These are phyloP conservation scores for Gossypium schwendimanii DNA, from an alignment of 441 rosid species.

Conservation along the genomic window DNA sequence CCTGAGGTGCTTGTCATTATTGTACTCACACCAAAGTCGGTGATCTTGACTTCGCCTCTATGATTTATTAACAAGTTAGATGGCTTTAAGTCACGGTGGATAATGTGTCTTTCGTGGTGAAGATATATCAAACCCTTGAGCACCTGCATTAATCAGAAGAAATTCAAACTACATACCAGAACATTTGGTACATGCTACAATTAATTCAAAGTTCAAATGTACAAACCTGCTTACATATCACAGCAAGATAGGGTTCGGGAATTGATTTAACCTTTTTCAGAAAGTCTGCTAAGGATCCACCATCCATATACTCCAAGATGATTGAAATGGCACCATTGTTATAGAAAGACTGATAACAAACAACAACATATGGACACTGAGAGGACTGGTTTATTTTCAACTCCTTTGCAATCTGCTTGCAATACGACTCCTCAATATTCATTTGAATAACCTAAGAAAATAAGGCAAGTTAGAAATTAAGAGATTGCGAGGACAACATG, in stretches of 20 bases:
- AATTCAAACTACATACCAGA: background rate
- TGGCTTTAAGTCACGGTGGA: constrained; percentile 91
- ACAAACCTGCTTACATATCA: constrained; percentile 73
- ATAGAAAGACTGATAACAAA: constrained; percentile 80
- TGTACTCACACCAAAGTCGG: constrained; percentile 88
- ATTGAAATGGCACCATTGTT: constrained; percentile 76
- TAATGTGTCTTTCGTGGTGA: constrained; percentile 79
- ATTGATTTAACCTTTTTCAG: constrained; percentile 63
- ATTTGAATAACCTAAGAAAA: constrained; percentile 65
- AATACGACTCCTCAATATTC: constrained; percentile 62
- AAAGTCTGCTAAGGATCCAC: constrained; percentile 88
- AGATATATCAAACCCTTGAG: constrained; percentile 77
- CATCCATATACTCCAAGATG: constrained; percentile 95
- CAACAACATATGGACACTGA: constrained; percentile 82
- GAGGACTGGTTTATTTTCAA: constrained; percentile 76
- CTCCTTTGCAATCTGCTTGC: constrained; percentile 72
- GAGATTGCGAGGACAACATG: background rate
- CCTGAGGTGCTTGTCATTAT: constrained; percentile 73
- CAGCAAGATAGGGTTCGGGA: constrained; percentile 75
- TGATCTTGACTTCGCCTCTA: constrained; percentile 87
- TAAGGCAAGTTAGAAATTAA: constrained; percentile 12
- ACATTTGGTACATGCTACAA: background rate
- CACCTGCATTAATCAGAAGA: constrained; percentile 40
- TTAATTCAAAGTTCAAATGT: background rate
- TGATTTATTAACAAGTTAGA: constrained; percentile 86